Percentiles rank a stretch among this genome's conserved stretches.
Conservation (phyloP, 495 filamentous ascomycete genomes). For the Aspergillus ostianus region DNA sequence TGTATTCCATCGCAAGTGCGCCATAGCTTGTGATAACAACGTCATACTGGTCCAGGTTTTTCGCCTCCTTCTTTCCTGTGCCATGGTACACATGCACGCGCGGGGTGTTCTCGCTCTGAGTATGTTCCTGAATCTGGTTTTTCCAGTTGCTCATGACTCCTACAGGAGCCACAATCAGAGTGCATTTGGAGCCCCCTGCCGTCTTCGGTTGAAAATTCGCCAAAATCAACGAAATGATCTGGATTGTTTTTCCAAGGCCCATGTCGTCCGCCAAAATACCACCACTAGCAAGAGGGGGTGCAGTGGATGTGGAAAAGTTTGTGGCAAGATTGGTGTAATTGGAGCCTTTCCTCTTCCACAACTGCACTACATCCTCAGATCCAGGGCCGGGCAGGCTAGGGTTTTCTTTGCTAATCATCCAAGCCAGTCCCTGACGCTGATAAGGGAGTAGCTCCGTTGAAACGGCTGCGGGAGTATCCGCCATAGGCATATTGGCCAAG, state of each 20-base stretch:
- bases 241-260: conserved; percentile 91
- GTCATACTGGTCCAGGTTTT: conserved; percentile 58
- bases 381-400: conserved; percentile 62
- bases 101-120: conserved; percentile 56
- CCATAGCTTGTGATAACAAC: conserved; percentile 88
- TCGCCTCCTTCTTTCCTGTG: conserved; percentile 49
- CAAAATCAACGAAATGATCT: conserved; percentile 79
- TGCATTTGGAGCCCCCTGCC: conserved; percentile 49
- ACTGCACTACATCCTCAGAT: conserved; percentile 66
- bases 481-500: conserved; percentile 71
- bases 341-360: conserved; percentile 66
- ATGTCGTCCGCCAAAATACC: conserved; percentile 93
- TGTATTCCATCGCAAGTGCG: conserved; percentile 45
- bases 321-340: conserved; percentile 75
- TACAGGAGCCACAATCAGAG: conserved; percentile 80
- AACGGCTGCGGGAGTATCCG: conserved; percentile 61
- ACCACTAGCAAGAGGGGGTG: conserved; percentile 68
- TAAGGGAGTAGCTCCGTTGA: conserved; percentile 71
- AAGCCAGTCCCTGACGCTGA: conserved; percentile 79
- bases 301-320: conserved; percentile 56
- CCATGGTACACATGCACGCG: conserved; percentile 78
- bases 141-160: conserved; percentile 94
- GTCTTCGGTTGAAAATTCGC: conserved; percentile 49
- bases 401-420: conserved; percentile 76
- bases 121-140: conserved; percentile 74